Conservation (phyloP, 1,284 basidiomycete species). For the Trichosporon sp. region DNA sequence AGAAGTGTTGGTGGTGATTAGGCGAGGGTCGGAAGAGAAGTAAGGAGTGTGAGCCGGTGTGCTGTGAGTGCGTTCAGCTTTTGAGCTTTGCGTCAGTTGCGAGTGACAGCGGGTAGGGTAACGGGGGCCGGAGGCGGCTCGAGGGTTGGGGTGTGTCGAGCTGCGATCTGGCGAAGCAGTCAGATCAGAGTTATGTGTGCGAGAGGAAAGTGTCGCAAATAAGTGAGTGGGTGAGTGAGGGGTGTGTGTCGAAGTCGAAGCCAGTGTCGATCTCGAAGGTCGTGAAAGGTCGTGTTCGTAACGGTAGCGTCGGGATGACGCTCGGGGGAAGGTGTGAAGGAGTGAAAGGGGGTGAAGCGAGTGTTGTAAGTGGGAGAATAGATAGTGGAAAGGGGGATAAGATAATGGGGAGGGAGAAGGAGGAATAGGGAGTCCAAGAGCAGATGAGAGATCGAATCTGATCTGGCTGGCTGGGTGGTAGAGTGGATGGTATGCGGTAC, state of each 20-base stretch:
- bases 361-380: not conserved
- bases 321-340: not conserved
- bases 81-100: not conserved
- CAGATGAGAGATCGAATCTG: no score
- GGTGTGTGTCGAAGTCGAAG: not conserved
- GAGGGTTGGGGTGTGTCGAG: not conserved
- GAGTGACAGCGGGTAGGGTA: slow-evolving; percentile 1
- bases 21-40: not conserved
- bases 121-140: slow-evolving; percentile 6
- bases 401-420: no score
- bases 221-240: no score
- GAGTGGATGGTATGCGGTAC: no score
- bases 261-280: not conserved
- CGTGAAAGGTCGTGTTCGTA: not conserved
- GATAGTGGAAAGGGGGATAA: no score
- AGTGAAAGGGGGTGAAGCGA: not conserved
- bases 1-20: not conserved
- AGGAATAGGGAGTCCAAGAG: no score
- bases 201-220: not conserved
- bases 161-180: not conserved
- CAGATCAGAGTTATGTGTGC: not conserved
- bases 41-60: not conserved
- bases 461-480: no score
- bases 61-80: not conserved
- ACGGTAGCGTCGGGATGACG: not conserved